phyloP scores from a whole-genome alignment of 2,329 filamentous ascomycete genomes.

The Sclerotinia glacialis region DNA sequence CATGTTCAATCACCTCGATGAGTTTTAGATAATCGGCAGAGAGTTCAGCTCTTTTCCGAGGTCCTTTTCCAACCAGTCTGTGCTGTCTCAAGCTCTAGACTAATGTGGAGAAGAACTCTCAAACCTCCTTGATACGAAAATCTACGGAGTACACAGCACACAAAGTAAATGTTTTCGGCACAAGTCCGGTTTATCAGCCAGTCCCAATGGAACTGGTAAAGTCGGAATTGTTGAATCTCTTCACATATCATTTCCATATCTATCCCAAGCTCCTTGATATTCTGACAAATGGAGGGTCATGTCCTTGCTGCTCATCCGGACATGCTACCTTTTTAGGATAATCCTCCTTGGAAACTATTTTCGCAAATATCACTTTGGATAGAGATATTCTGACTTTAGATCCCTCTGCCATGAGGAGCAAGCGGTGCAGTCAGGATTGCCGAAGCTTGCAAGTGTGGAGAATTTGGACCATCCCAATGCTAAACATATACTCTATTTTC shows the following conservation, averaged over 20 bases:
- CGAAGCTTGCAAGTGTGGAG: constrained; percentile 7
- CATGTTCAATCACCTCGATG: not conserved
- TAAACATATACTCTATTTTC: not conserved
- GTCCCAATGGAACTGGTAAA: not conserved
- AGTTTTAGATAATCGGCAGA: not conserved
- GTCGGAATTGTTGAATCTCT: not conserved
- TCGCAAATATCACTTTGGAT: not conserved
- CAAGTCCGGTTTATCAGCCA: not conserved
- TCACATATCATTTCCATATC: constrained; percentile 6
- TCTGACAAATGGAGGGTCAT: not conserved
- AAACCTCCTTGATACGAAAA: constrained; percentile 7
- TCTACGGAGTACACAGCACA: not conserved
- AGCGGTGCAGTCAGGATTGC: not conserved
- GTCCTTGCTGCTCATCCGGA: constrained; percentile 5
- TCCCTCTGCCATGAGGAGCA: not conserved
- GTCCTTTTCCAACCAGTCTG: not conserved
- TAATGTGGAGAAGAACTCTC: constrained; percentile 4
- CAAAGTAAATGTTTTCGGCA: constrained; percentile 5
- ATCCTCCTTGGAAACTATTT: not conserved
- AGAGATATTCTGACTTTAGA: not conserved
- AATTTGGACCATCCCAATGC: not conserved
- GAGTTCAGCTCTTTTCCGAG: constrained; percentile 1
- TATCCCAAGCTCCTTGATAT: not conserved
- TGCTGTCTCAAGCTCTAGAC: constrained; percentile 6
- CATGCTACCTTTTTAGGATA: not conserved